A percentile compares a stretch with the other conserved stretches of the same genome.
These are phyloP conservation scores for Chimonanthus salicifolius DNA, from an alignment of 164 flowering plant species.

Conservation along the genomic window DNA sequence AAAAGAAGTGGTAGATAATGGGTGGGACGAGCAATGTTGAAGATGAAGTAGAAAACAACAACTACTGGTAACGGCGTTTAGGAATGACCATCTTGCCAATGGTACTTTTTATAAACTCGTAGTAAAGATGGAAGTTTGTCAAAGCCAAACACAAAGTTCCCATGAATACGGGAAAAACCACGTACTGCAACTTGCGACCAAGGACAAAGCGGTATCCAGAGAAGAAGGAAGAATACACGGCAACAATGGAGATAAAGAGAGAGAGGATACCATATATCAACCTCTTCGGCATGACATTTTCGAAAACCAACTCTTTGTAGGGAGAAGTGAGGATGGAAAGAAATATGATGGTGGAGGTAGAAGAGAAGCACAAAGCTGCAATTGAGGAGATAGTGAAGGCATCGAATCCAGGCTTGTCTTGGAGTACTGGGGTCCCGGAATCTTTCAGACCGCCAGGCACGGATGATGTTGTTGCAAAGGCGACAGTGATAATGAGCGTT, in stretches of 20 bases:
- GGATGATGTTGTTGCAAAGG: constrained; percentile 7
- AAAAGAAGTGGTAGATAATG: no score
- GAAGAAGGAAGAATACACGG: background rate
- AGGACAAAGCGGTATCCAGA: background rate
- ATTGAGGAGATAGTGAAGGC: constrained; percentile 11
- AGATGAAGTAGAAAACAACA: no score
- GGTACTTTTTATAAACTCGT: no score
- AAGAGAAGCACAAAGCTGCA: constrained; percentile 22
- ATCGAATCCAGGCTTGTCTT: background rate
- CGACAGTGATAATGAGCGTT: constrained; percentile 16
- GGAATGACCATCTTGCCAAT: no score
- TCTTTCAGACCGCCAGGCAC: background rate
- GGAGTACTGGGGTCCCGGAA: background rate
- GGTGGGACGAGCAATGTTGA: no score
- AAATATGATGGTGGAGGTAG: constrained; percentile 19
- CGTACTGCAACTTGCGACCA: background rate
- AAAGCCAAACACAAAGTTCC: no score
- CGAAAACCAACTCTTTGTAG: background rate
- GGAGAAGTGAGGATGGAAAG: constrained; percentile 22
- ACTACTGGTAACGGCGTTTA: no score
- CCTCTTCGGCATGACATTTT: background rate
- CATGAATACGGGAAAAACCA: background rate
- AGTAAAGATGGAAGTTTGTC: no score
- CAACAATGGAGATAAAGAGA: no score
- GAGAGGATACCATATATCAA: no score